Percentiles rank a stretch among this genome's conserved stretches.
These are phyloP conservation scores for Aschersonia sp. DNA, from an alignment of 2,329 filamentous ascomycete species.

Conservation along the genomic window DNA sequence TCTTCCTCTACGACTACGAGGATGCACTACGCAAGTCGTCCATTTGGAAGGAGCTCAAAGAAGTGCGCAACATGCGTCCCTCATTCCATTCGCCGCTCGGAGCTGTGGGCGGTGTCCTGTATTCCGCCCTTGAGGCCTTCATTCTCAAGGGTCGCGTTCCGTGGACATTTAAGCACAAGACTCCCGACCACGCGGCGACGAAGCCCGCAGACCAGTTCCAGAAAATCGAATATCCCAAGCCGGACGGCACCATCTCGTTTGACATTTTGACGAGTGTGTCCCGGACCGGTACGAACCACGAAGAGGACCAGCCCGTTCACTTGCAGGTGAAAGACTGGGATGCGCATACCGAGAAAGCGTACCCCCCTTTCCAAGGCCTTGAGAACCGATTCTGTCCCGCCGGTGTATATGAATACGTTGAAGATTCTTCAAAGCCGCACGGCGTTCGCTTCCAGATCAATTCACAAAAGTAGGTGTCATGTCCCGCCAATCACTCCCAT, in stretches of 20 bases:
- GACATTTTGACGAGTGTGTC: slow-evolving; percentile 93
- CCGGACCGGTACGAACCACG: slow-evolving; percentile 92
- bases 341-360: slow-evolving; percentile 68
- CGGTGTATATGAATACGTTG: slow-evolving; percentile 94
- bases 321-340: slow-evolving; percentile 94
- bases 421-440: slow-evolving; percentile 72
- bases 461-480: slow-evolving; percentile 69
- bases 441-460: slow-evolving; percentile 98
- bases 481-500: too few relatives aligned
- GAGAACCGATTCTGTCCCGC: slow-evolving; percentile 97
- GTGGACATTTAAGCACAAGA: slow-evolving; percentile 83
- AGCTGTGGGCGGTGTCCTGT: slow-evolving; percentile 76
- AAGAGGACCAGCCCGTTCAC: slow-evolving; percentile 96
- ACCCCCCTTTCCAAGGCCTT: slow-evolving; percentile 76
- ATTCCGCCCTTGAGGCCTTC: slow-evolving; percentile 86
- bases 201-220: slow-evolving; percentile 62
- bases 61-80: slow-evolving; percentile 94
- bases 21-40: slow-evolving; percentile 69
- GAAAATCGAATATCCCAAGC: slow-evolving; percentile 95
- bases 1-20: slow-evolving; percentile 94
- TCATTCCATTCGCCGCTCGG: slow-evolving; percentile 83
- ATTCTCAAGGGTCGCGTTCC: slow-evolving; percentile 72
- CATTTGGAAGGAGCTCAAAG: slow-evolving; percentile 89
- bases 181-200: slow-evolving; percentile 63
- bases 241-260: slow-evolving; percentile 87